Base-by-base conservation (phyloP, 768 basidiomycete genomes). In the Sutorius australiensis region DNA sequence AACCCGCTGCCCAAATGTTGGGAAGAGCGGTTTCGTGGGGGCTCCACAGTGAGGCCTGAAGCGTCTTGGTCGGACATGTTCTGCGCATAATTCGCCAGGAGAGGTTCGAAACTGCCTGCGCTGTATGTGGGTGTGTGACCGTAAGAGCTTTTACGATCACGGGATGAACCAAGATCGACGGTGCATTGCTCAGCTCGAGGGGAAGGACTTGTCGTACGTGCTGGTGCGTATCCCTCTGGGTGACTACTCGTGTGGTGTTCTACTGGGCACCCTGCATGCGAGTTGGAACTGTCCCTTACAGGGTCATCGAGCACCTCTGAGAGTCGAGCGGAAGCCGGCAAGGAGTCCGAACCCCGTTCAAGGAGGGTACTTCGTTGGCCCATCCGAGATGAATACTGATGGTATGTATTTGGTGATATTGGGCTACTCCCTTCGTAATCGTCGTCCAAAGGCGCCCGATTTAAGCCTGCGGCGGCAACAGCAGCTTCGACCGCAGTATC, bases 401-500 rank as follows among this genome's bases (percentile, higher is more conserved):
- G 56, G 30, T 48, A 57, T n/a, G 55, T 38, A 48, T 55, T 48
- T 31, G 60, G 58, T 1, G 61, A 58, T 54, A 47, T 50, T 43
- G 58, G 57, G 54, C 59, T 63, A 42, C 53, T 54, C 21, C 74
- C 74, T 24, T 80, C 80, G 48, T 85, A 82, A 48, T 84, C 86
- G 57, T 86, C 85, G 54, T 83, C 85, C 32, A 91, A 72, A 28
- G 84, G 84, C 1, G 78, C 72, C 46, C 88, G 80, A 61, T 81
- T 77, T 66, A 84, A 79, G 24, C 89, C 87, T 2, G 86, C 83
- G 30, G 85, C 88, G 9, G 84, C 82, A 47, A 87, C 76, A 6
- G 82, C 82, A 34, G 84, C 86, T n/a, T 83, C 82, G n/a, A 86
- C 80, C 0, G 80, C 82, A 1, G 80, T 76, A 53, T 90, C 87